Evolutionary conservation across 306 rosid genomes (phyloP), one percentile per base, ranked within the genome.

Genomic region (Argentina anserina): DNA sequence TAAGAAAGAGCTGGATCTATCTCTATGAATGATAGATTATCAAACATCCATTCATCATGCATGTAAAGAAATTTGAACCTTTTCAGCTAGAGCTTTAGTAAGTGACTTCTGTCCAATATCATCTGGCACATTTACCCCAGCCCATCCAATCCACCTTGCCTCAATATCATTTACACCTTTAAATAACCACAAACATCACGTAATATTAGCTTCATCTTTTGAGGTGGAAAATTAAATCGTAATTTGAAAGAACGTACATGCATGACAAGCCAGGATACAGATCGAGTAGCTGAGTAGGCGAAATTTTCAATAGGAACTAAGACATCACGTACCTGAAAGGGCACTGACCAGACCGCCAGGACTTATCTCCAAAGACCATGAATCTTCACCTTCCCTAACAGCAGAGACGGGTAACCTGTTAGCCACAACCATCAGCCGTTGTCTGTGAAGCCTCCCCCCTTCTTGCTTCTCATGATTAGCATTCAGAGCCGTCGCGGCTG

Each of bases 111-210:
- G 97, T 75, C 97, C 97, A 75, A 82, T 78, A 74, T 82, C 90
- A 66, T 92, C 97, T 0, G 97, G 92, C 67, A 92, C 97, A 55
- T 92, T 92, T 52, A 92, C 97, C 45, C 97, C 97, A 3, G 97
- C 96, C 97, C 97, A 92, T 41, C 97, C 97, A 81, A 92, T 92
- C 97, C 97, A 92, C 85, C 90, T 82, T 36, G 93, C 89, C 73
- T 89, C 93, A 76, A 92, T 87, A 42, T 88, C 93, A 80, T 92
- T 92, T 78, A 92, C 96, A 63, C 97, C 97, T 92, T 79, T 34
- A 56, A 70, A 69, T 40, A 84, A 73, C 78, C 52, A 63, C 62
- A 14, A 60, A 26, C 17, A 67, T 67, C 28, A 69, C 36, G n/a
- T n/a, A n/a, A 36, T 47, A 65, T 78, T 66, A 84, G 70, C 31